Evolutionary conservation across 257 asterid species (phyloP).

Genomic region (Cordia subcordata): DNA sequence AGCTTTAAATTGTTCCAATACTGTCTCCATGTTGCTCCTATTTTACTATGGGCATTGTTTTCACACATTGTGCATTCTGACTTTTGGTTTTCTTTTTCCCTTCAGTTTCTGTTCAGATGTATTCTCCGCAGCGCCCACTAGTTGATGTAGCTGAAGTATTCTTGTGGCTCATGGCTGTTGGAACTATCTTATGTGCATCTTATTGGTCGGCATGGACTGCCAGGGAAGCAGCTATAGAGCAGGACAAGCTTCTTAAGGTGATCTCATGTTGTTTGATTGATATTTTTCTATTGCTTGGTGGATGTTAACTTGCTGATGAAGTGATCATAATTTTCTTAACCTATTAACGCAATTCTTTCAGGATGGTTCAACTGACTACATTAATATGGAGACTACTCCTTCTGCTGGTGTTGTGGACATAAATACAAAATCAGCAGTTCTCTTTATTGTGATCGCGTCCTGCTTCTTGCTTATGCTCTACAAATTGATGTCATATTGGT

Average conservation of each 20-base stretch:
- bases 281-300: conserved; percentile 7
- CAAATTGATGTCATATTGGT: conserved; percentile 82
- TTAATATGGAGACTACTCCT: conserved; percentile 29
- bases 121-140: conserved; percentile 79
- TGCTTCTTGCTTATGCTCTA: conserved; percentile 87
- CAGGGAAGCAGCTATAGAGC: conserved; percentile 75
- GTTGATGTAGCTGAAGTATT: conserved; percentile 96
- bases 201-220: conserved; percentile 99
- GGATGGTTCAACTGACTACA: conserved; percentile 78
- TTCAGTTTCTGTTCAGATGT: conserved; percentile 79
- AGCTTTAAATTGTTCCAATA: too few relatives aligned
- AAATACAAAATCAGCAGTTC: conserved; percentile 64
- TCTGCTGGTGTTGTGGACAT: conserved; percentile 72
- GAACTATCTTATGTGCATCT: conserved; percentile 78
- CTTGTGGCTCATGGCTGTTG: conserved; percentile 92
- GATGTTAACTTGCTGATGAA: conserved; percentile 2
- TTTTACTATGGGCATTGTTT: conserved; percentile 3
- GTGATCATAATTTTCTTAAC: conserved; percentile 1
- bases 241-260: conserved; percentile 79
- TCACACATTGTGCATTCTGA: conserved; percentile 1
- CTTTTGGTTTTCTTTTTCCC: conserved; percentile 25
- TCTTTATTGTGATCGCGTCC: conserved; percentile 83
- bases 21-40: not conserved
- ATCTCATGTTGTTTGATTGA: conserved; percentile 1
- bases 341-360: conserved; percentile 23